phyloP scores from a whole-genome alignment of 1,284 basidiomycete species.

The Tylopilus sp. region DNA sequence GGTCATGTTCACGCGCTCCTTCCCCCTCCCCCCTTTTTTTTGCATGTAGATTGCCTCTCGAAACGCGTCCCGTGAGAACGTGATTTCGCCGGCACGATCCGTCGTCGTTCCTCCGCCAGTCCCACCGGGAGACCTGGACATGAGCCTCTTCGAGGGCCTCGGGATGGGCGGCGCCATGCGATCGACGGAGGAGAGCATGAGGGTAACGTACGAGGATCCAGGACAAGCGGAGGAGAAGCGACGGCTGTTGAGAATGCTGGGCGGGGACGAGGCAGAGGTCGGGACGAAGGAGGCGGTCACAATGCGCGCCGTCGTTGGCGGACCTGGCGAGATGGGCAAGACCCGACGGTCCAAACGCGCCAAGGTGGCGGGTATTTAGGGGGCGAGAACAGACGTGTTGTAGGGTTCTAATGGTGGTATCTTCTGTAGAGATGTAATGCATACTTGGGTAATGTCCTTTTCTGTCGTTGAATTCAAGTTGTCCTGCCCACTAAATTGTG shows the following conservation, averaged over 20 bases:
- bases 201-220: constrained; percentile 66
- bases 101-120: background rate
- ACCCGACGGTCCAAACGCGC: constrained; percentile 18
- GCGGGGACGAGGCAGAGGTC: constrained; percentile 17
- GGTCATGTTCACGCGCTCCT: background rate
- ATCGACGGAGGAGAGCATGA: constrained; percentile 42
- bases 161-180: constrained; percentile 1
- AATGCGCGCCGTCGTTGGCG: too few relatives aligned
- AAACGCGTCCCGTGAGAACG: constrained; percentile 33
- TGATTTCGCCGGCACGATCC: constrained; percentile 18
- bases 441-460: background rate
- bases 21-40: too few relatives aligned
- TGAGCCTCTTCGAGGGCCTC: constrained; percentile 30
- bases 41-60: constrained; percentile 34
- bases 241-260: constrained; percentile 39
- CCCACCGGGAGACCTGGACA: constrained; percentile 24
- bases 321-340: background rate
- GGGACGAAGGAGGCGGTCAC: background rate
- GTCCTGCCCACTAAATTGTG: too few relatives aligned
- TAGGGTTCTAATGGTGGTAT: background rate
- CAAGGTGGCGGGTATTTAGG: constrained; percentile 9
- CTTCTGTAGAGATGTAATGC: constrained; percentile 18
- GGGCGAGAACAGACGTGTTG: background rate
- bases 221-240: constrained; percentile 53
- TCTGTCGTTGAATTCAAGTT: too few relatives aligned